Base-by-base conservation (phyloP, 108 stramenopile species). In the Fragilaria crotonensis region DNA sequence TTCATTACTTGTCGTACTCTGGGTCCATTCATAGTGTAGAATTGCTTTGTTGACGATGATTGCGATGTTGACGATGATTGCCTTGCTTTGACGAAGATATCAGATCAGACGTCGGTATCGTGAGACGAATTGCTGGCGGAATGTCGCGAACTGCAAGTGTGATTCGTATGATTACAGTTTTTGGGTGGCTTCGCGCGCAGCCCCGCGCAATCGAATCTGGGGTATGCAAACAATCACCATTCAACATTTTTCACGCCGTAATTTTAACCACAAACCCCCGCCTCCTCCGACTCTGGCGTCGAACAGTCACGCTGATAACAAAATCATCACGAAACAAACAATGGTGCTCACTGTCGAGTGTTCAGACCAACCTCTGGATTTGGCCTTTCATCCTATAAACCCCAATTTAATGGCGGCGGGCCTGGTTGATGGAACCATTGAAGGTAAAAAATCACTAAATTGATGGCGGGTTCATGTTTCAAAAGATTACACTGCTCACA, bases 351-450 rank as follows among this genome's bases (percentile, higher is more conserved):
- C 73, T 25, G 78, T 93, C 57, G 85, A 93, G 54, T 87, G 86
- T 55, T 86, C 87, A 1, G 73, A 72, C 30, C 90, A 93, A 63
- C 87, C 90, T n/a, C 56, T 93, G 47, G 87, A 77, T 58, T 61
- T 93, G 21, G 70, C 76, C 1, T 93, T 93, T 60, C 87, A 88
- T 67, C 85, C 90, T 0, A 58, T 47, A 1, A 62, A 62, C 25
- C 65, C 76, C 25, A 57, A 75, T 33, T 33, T 93, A 0, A 33
- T 88, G n/a, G 85, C 85, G 7, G 82, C 81, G 0, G 90, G 74
- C 7, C 59, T 93, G 28, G 85, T 93, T 18, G 90, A 93, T 59
- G 90, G 90, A 19, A 83, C 83, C 18, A 66, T 93, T 36, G 90
- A 93, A 69, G 63, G 67, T 66, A 45, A 41, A 47, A 22, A 32